These are phyloP conservation scores for Colletotrichum australisinense DNA, from an alignment of 2,329 filamentous ascomycete species.

Conservation along the genomic window DNA sequence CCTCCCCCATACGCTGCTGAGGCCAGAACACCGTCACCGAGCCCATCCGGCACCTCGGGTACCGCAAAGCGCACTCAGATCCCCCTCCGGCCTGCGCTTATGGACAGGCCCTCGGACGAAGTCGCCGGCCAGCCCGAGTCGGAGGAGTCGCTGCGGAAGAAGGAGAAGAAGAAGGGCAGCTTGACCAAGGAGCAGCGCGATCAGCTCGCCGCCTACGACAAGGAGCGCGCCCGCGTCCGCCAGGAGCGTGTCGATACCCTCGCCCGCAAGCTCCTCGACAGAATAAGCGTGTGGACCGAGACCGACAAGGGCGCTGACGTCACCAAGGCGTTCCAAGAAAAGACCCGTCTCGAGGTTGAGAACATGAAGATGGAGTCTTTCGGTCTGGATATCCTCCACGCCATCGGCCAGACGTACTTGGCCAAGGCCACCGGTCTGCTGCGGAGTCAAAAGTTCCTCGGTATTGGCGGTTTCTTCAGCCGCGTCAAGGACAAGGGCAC, in stretches of 20 bases:
- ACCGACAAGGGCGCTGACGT: conserved; percentile 90
- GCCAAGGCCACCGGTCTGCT: conserved; percentile 88
- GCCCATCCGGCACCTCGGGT: conserved; percentile 48
- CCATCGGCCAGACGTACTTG: conserved; percentile 91
- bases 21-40: conserved; percentile 50
- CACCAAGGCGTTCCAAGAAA: conserved; percentile 90
- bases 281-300: conserved; percentile 95
- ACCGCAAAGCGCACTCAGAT: conserved; percentile 63
- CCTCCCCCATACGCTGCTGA: conserved; percentile 44
- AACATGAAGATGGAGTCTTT: conserved; percentile 99
- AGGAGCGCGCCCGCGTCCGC: conserved; percentile 84
- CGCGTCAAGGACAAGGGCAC: conserved; percentile 96
- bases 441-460: conserved; percentile 96
- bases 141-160: conserved; percentile 53
- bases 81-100: conserved; percentile 85
- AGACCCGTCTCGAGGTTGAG: conserved; percentile 94
- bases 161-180: conserved; percentile 87
- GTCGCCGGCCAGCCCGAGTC: conserved; percentile 80
- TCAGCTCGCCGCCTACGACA: conserved; percentile 88
- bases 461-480: conserved; percentile 94
- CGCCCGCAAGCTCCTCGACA: conserved; percentile 85
- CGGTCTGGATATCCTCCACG: conserved; percentile 94
- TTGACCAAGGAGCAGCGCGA: conserved; percentile 93
- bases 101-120: conserved; percentile 83
- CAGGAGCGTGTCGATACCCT: conserved; percentile 91